Percentiles rank a stretch among this genome's conserved stretches.
These are phyloP conservation scores for Epithemia pelagica DNA, from an alignment of 108 stramenopile genomes.

Conservation along the genomic window DNA sequence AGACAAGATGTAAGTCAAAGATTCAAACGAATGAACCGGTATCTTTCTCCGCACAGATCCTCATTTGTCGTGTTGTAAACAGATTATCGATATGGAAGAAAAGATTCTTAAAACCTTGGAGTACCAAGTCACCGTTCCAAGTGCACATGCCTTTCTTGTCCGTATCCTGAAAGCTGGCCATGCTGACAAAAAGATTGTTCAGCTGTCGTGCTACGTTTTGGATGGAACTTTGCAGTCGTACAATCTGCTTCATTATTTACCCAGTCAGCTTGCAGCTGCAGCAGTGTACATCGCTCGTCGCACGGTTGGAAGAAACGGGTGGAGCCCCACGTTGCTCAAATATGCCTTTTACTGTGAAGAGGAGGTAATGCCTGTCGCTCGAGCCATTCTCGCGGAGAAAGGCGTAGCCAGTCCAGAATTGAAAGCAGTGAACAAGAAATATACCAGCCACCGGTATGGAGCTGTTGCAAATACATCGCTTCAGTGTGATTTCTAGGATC, in stretches of 20 bases:
- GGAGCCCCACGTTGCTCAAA: slow-evolving; percentile 86
- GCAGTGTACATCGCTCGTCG: slow-evolving; percentile 87
- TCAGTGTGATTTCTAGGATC: slow-evolving; percentile 8
- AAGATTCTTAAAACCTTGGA: slow-evolving; percentile 79
- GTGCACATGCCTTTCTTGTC: slow-evolving; percentile 87
- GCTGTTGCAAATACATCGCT: slow-evolving; percentile 59
- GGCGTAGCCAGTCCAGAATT: slow-evolving; percentile 46
- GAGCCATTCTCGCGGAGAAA: slow-evolving; percentile 58
- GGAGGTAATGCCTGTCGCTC: slow-evolving; percentile 70
- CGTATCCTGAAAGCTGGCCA: slow-evolving; percentile 92
- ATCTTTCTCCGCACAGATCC: background rate
- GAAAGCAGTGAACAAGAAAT: slow-evolving; percentile 84
- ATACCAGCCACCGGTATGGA: slow-evolving; percentile 69
- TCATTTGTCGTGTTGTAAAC: background rate
- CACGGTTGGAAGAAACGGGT: slow-evolving; percentile 77
- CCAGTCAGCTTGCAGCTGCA: slow-evolving; percentile 85
- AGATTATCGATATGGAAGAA: slow-evolving; percentile 95
- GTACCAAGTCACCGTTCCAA: slow-evolving; percentile 88
- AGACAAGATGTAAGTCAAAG: slow-evolving; percentile 22
- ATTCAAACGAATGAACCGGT: background rate
- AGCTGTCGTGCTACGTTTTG: slow-evolving; percentile 87
- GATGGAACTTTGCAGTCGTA: slow-evolving; percentile 94
- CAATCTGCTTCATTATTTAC: slow-evolving; percentile 81
- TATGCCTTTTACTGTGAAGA: slow-evolving; percentile 84
- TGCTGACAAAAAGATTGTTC: slow-evolving; percentile 83